These are phyloP conservation scores for Chlorella sp. DNA, from an alignment of 139 green algal species.

Conservation along the genomic window DNA sequence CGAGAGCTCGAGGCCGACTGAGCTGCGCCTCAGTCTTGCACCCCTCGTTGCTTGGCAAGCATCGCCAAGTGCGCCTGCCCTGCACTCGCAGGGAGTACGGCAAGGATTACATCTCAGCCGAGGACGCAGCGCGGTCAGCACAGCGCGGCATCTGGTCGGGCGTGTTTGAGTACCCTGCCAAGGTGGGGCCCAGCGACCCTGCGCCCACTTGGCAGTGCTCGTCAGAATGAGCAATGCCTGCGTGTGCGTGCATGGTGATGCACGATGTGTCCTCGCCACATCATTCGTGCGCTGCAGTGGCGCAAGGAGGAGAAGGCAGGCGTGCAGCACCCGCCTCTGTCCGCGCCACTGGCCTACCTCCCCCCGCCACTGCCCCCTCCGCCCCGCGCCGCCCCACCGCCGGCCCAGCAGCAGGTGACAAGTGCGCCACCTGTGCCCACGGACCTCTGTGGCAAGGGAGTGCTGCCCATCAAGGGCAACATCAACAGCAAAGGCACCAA, in stretches of 20 bases:
- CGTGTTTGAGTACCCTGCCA: slow-evolving; percentile 34
- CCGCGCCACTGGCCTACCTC: neutral
- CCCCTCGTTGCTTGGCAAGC: too few species aligned
- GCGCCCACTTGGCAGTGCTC: too few species aligned
- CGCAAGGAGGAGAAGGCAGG: slow-evolving; percentile 29
- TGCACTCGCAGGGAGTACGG: slow-evolving; percentile 55
- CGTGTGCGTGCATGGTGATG: too few species aligned
- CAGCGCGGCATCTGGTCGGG: slow-evolving; percentile 66
- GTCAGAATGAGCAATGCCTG: too few species aligned
- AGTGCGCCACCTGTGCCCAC: neutral
- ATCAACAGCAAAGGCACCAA: slow-evolving; percentile 56
- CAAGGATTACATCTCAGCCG: slow-evolving; percentile 55
- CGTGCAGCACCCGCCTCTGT: neutral
- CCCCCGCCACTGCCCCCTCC: neutral
- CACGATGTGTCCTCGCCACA: too few species aligned
- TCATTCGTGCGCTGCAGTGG: slow-evolving; percentile 16
- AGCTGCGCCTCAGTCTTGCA: neutral
- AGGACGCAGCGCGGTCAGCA: slow-evolving; percentile 43
- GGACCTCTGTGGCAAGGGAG: neutral
- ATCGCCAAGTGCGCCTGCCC: neutral
- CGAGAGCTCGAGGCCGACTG: neutral
- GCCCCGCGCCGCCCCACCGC: neutral
- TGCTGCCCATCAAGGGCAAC: slow-evolving; percentile 69
- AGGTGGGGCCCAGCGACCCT: too few species aligned
- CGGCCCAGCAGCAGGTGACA: neutral